A percentile compares a stretch with the other conserved stretches of the same genome.
These are phyloP conservation scores for Saprolegnia parasitica DNA, from an alignment of 352 stramenopile genomes.

Conservation along the genomic window DNA sequence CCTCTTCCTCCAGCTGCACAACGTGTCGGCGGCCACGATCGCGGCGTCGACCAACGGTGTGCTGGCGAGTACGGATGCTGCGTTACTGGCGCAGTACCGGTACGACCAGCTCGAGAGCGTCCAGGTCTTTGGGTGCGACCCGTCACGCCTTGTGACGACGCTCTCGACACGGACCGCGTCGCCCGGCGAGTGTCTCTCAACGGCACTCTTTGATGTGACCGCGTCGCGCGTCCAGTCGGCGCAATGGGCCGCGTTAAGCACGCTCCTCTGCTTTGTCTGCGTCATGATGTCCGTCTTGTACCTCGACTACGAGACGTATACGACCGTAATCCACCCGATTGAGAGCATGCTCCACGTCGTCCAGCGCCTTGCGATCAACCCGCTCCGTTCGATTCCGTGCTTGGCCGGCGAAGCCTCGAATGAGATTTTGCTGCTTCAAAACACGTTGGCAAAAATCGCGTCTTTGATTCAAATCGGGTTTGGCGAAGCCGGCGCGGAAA, in stretches of 20 bases:
- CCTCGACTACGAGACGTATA: constrained; percentile 59
- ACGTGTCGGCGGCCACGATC: neutral
- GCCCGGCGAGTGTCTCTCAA: constrained; percentile 47
- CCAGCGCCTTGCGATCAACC: constrained; percentile 84
- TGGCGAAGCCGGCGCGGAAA: constrained; percentile 70
- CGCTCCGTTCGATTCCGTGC: constrained; percentile 72
- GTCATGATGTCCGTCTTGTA: constrained; percentile 77
- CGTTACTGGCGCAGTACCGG: constrained; percentile 43
- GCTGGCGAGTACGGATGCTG: constrained; percentile 34
- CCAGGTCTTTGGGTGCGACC: constrained; percentile 57
- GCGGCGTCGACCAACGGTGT: neutral
- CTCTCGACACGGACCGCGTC: constrained; percentile 40
- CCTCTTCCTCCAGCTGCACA: constrained; percentile 9
- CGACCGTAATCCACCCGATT: constrained; percentile 84
- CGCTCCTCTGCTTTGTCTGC: constrained; percentile 83
- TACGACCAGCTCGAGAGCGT: constrained; percentile 64
- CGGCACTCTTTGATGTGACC: constrained; percentile 84
- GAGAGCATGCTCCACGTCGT: constrained; percentile 90
- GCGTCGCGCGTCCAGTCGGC: constrained; percentile 42
- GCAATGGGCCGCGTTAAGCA: constrained; percentile 84
- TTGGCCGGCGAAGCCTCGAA: constrained; percentile 76
- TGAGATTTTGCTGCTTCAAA: constrained; percentile 72
- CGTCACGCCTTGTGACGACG: constrained; percentile 58
- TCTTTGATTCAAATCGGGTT: constrained; percentile 85
- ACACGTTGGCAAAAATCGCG: constrained; percentile 77